Conservation (phyloP, 768 basidiomycete genomes). For the Mycena capillaripes region DNA sequence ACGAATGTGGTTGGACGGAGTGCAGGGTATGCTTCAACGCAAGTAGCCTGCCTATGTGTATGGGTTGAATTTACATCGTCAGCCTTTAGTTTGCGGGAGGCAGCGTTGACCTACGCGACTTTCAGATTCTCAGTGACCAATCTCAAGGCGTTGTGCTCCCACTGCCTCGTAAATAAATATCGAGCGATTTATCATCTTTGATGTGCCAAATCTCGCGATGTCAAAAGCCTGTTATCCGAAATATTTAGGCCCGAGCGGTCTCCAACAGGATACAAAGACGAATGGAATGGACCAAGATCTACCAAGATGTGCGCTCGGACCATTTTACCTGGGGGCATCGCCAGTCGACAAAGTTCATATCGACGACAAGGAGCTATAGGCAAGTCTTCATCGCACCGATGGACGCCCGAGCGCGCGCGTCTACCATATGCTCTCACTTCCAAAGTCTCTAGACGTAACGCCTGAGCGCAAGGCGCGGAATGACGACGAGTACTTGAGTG, state of each 20-base stretch:
- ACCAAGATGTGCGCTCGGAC: background rate
- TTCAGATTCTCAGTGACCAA: no score
- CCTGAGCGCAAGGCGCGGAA: background rate
- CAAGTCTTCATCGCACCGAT: background rate
- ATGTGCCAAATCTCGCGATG: no score
- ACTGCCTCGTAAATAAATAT: no score
- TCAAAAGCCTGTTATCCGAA: no score
- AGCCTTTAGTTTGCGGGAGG: no score
- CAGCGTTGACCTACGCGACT: no score
- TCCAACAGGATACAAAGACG: no score
- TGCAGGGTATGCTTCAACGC: slow-evolving; percentile 44
- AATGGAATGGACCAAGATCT: background rate
- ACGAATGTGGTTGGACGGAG: slow-evolving; percentile 54
- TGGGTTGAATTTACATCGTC: no score
- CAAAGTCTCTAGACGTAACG: background rate
- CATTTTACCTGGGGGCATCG: background rate
- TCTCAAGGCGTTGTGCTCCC: no score
- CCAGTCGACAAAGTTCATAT: background rate
- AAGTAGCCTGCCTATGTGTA: no score
- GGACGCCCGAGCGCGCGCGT: background rate
- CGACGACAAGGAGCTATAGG: background rate
- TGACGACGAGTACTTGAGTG: background rate
- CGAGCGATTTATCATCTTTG: no score
- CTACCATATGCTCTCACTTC: background rate
- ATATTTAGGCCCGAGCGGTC: no score